Percentiles rank a stretch among this genome's conserved stretches.
These are phyloP conservation scores for Neurospora tetraspora DNA, from an alignment of 495 filamentous ascomycete species.

Conservation along the genomic window DNA sequence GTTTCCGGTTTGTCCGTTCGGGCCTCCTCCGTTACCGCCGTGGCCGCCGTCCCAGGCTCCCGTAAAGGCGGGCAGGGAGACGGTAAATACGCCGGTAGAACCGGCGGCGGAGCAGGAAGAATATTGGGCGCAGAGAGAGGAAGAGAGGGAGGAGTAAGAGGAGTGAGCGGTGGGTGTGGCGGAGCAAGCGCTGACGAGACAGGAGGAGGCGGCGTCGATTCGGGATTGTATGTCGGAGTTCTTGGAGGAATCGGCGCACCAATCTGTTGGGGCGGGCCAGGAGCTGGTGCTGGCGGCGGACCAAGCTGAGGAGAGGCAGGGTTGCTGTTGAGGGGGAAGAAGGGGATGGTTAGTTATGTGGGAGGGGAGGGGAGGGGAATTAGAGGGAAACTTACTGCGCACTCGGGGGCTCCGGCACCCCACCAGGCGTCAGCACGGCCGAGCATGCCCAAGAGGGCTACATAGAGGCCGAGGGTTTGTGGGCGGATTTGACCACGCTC, in stretches of 20 bases:
- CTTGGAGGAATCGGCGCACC: conserved; percentile 26
- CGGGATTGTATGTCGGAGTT: neutral
- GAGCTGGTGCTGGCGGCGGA: conserved; percentile 12
- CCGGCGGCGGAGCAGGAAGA: conserved; percentile 29
- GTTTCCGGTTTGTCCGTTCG: neutral
- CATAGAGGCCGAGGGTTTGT: neutral
- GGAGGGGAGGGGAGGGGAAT: neutral
- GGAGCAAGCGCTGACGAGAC: conserved; percentile 29
- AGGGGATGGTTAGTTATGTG: neutral
- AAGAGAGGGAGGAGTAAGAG: conserved; percentile 31
- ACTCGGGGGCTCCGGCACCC: conserved; percentile 33
- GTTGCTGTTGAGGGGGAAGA: conserved; percentile 18
- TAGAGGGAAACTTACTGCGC: conserved; percentile 26
- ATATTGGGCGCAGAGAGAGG: conserved; percentile 30
- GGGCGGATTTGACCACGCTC: neutral
- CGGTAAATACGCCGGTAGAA: conserved; percentile 30
- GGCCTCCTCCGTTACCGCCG: conserved; percentile 6
- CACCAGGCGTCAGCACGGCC: conserved; percentile 16
- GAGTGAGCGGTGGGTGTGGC: conserved; percentile 27
- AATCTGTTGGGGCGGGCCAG: conserved; percentile 36
- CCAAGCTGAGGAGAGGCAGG: conserved; percentile 34
- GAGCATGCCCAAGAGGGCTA: conserved; percentile 14
- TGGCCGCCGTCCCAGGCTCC: conserved; percentile 26
- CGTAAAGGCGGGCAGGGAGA: conserved; percentile 30
- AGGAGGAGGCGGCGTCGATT: conserved; percentile 18